Evolutionary conservation across 305 asterid genomes (phyloP).

Genomic region (Striga hermonthica): DNA sequence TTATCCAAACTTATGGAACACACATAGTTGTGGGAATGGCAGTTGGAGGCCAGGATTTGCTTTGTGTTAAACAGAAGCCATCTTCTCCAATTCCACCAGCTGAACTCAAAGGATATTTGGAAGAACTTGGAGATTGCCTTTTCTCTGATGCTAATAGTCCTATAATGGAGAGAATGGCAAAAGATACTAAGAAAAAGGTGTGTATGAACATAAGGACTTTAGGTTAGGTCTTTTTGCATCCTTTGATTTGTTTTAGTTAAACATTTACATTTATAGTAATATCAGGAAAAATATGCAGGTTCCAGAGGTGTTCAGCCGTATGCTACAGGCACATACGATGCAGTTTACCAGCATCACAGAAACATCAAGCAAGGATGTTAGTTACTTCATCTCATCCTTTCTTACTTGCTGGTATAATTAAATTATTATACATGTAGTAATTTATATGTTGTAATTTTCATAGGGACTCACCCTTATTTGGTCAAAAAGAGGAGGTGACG

Average conservation of each 20-base stretch:
- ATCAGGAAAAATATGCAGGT: conserved; percentile 44
- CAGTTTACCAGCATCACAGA: conserved; percentile 92
- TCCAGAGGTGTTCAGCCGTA: conserved; percentile 83
- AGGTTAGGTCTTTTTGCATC: conserved; percentile 1
- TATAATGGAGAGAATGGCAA: conserved; percentile 59
- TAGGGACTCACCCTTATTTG: conserved; percentile 96
- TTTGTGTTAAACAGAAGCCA: conserved; percentile 86
- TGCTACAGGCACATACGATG: conserved; percentile 91
- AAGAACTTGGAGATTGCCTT: conserved; percentile 90
- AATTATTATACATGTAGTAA: conserved; percentile 25
- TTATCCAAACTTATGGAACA: conserved; percentile 89
- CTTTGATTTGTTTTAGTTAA: conserved; percentile 1
- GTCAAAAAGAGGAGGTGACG: conserved; percentile 99
- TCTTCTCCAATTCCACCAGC: conserved; percentile 87
- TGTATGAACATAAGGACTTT: conserved; percentile 3
- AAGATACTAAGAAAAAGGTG: conserved; percentile 57
- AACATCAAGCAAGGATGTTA: conserved; percentile 96
- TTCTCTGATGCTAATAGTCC: conserved; percentile 81
- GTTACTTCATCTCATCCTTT: conserved; percentile 31
- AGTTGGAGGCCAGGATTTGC: conserved; percentile 94
- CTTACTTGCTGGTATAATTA: neutral
- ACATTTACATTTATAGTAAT: conserved; percentile 22
- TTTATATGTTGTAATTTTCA: conserved; percentile 24
- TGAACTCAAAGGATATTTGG: conserved; percentile 87
- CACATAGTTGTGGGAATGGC: conserved; percentile 93